Base-by-base conservation (phyloP, 768 basidiomycete genomes). In the Lactarius deliciosus region DNA sequence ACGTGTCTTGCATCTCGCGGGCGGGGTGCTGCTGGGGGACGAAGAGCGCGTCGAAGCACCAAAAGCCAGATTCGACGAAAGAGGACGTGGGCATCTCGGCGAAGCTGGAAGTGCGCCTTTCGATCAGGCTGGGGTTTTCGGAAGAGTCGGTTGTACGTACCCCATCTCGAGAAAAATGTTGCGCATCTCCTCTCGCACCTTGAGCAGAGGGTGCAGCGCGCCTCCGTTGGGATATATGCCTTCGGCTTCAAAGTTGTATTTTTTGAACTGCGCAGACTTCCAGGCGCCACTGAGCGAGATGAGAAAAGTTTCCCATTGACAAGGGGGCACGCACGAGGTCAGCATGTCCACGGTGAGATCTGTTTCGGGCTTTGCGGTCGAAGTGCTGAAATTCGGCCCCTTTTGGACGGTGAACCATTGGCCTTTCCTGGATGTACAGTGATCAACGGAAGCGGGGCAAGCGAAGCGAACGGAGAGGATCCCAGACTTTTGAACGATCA, bases 151-250 rank as follows among this genome's bases (percentile, higher is more conserved):
- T n/a, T 7, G 69, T 38, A 13, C 36, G 11, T 38, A 98, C 96
- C 97, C 97, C 96, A 98, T 98, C 77, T 99, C 97, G 72, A 99
- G 83, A 83, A 99, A 99, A 74, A 98, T 98, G 76, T 91, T 91
- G 61, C 96, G 85, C 74, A 99, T 93, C 77, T 99, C 97, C 78
- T 98, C 97, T 64, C 97, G 84, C 30, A 99, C 97, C 81, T 98
- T 98, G 65, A 99, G 85, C 40, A 99, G 82, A 18, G 97, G 97
- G 77, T 98, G 97, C 36, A 98, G 81, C 16, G 96, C 94, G 47
- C 97, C 97, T 36, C 95, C 94, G 45, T 85, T 85, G 3, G 95
- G 89, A 10, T 90, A 92, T 34, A 89, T 85, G 61, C 97, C 97
- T 69, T 95, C 95, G 0, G 97, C 96, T 71, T 96, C 95, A 72